phyloP scores from a whole-genome alignment of 352 stramenopile genomes.

The Elongisporangium undulatum region DNA sequence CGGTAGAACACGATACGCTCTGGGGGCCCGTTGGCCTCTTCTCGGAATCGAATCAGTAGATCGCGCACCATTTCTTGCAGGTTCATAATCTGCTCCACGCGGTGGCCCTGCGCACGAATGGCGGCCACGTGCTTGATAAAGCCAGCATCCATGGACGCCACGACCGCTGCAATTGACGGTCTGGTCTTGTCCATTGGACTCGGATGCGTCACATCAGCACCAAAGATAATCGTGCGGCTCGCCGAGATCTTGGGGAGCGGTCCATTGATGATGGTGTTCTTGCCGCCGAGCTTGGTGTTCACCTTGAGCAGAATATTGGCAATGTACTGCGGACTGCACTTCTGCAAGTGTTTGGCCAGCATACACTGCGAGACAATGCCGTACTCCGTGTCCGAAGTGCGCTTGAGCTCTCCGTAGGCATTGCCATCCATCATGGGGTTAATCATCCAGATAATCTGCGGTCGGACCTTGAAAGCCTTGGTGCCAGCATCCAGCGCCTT shows the following conservation, averaged over 20 bases:
- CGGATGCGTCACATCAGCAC: constrained; percentile 81
- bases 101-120: constrained; percentile 68
- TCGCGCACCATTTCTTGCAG: constrained; percentile 62
- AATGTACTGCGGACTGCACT: constrained; percentile 61
- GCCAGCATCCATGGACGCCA: constrained; percentile 72
- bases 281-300: constrained; percentile 71
- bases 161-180: constrained; percentile 77
- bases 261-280: constrained; percentile 48
- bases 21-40: constrained; percentile 44
- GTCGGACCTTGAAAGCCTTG: constrained; percentile 16
- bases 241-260: constrained; percentile 37
- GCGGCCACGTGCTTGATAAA: constrained; percentile 63
- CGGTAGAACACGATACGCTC: constrained; percentile 82
- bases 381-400: constrained; percentile 63
- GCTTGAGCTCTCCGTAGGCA: constrained; percentile 68
- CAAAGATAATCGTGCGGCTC: constrained; percentile 72
- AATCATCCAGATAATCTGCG: constrained; percentile 63
- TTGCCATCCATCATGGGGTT: constrained; percentile 35
- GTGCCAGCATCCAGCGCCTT: constrained; percentile 28
- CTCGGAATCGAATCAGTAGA: constrained; percentile 73
- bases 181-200: constrained; percentile 64
- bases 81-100: constrained; percentile 73
- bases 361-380: constrained; percentile 80
- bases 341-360: constrained; percentile 55
- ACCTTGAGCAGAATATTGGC: constrained; percentile 78